Evolutionary conservation across 768 basidiomycete genomes (phyloP), one percentile per base, ranked within the genome.

Genomic region (Termitomyces sp.): DNA sequence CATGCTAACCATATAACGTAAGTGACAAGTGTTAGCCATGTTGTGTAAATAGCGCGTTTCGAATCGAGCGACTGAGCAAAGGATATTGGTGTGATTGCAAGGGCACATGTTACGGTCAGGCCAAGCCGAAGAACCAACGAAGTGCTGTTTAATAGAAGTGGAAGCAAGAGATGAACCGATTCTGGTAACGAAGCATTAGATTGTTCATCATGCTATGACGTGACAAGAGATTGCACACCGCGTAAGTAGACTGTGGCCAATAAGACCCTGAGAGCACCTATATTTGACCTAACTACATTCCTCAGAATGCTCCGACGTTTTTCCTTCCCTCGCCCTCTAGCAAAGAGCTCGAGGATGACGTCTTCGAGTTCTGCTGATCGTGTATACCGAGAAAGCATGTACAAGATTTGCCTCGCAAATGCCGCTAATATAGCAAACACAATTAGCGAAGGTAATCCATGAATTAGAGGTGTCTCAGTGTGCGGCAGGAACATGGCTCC

Each of bases 331-430:
- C 74, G 74, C 30, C 80, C 80, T 56, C 79, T 77, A 18, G 85
- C 82, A 67, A 89, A 82, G 0, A 82, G 76, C 62, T 87, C 81
- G 18, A 86, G 65, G 53, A 90, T 67, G 44, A 91, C 75, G 61
- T 89, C 88, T 68, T 89, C 85, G 40, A 86, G 69, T 61, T 88
- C 83, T 35, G 79, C 77, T 69, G 82, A 81, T 64, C 83, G 82
- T 48, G 88, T 75, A 69, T 91, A 89, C 35, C 86, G 79, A 48
- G 85, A 83, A n/a, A 91, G 80, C 77, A 90, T 81, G 72, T 88
- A 90, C 85, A 86, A 88, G 51, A 91, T 72, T 63, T 89, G 87
- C 53, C 87, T 75, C 41, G 84, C 77, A 61, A 88, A 82, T 35
- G 79, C 79, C 7, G 88, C 79, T 14, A 87, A 71, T 38, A 78